Evolutionary conservation across 163 green algal genomes (phyloP), one percentile per base, ranked within the genome.

Genomic region (Smithsoniella earleae): DNA sequence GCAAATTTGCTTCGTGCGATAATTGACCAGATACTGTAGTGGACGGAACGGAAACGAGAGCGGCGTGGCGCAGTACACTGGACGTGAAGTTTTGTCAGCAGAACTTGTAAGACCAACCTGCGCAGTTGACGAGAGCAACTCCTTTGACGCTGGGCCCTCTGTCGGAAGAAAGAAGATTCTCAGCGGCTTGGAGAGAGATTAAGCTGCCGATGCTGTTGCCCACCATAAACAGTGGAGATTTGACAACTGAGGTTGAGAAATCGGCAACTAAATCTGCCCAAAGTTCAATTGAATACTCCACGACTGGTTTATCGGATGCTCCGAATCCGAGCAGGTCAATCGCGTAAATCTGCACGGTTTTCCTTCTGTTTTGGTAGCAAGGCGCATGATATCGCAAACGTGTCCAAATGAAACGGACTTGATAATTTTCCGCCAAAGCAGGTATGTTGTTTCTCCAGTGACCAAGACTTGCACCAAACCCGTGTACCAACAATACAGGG

Each of bases 311-410:
- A n/a, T 79, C 84, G 2, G 76, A 87, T 3, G 27, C 64, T 2
- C 89, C 89, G 80, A 92, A 94, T 34, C 89, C 89, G 18, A 95
- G 75, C 22, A 95, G 76, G 78, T 95, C 89, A 0, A 91, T 65
- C 0, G 89, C 88, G 55, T 89, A 91, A 22, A 95, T 89, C 84
- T 90, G 78, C 4, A 62, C 10, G 22, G 36, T 36, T 13, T 18
- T 38, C 13, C 5, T 33, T 27, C 25, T 55, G 5, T 34, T 3
- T 33, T 10, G 58, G 2, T 25, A 33, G 0, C 10, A 49, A 31
- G 18, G 3, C 2, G 18, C 37, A 54, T 10, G 18, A 54, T 34
- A 25, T 74, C 36, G 25, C n/a, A 73, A 18, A 22, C 13, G 20
- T 34, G 20, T 20, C 6, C 66, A 25, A 27, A 13, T 18, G 25